These are phyloP conservation scores for Malassezia arunalokei DNA, from an alignment of 1,284 basidiomycete species.

Conservation along the genomic window DNA sequence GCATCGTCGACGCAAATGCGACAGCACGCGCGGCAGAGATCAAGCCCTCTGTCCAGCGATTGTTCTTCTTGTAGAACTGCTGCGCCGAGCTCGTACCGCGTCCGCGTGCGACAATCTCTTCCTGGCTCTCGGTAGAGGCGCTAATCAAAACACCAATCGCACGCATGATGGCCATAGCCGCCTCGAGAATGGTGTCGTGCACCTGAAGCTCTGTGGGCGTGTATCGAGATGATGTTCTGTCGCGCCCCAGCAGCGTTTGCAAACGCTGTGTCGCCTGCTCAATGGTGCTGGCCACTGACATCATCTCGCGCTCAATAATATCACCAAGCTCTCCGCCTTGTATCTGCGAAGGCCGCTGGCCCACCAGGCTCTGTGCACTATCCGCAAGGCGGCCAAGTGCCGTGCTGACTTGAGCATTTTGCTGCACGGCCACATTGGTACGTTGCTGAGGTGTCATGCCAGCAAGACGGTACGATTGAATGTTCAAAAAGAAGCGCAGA, in stretches of 20 bases:
- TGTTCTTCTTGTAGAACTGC: constrained; percentile 99
- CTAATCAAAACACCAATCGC: constrained; percentile 89
- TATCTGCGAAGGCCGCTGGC: constrained; percentile 66
- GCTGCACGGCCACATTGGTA: constrained; percentile 75
- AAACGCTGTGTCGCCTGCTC: constrained; percentile 80
- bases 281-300: constrained; percentile 80
- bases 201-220: constrained; percentile 86
- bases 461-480: constrained; percentile 81
- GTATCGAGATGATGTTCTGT: constrained; percentile 69
- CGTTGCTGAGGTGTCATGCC: constrained; percentile 54
- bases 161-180: constrained; percentile 83
- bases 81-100: constrained; percentile 74
- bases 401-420: constrained; percentile 70
- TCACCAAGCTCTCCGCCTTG: constrained; percentile 85
- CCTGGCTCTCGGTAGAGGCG: constrained; percentile 90
- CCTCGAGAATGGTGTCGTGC: constrained; percentile 89
- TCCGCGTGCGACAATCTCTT: constrained; percentile 93
- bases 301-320: constrained; percentile 93
- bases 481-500: constrained; percentile 81
- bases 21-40: constrained; percentile 96
- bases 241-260: constrained; percentile 76
- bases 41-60: constrained; percentile 97
- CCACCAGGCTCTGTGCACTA: constrained; percentile 70
- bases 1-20: constrained; percentile 86
- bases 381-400: constrained; percentile 76